Evolutionary conservation across 345 rosid species (phyloP).

Genomic region (sweet orange (Citrus sinensis)): DVS_A1.0 CM039169.1:11488501-11489000

Average conservation of each 20-base stretch:
- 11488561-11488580: slow-evolving; percentile 65
- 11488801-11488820: no score
- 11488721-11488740: slow-evolving; percentile 38
- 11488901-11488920: no score
- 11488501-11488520: neutral
- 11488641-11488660: slow-evolving; percentile 62
- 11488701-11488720: slow-evolving; percentile 62
- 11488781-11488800: no score
- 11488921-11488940: no score
- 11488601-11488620: slow-evolving; percentile 55
- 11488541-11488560: slow-evolving; percentile 51
- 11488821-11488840: no score
- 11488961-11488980: no score
- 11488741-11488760: slow-evolving; percentile 28
- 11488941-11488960: no score
- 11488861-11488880: no score
- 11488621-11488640: slow-evolving; percentile 72
- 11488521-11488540: neutral
- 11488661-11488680: slow-evolving; percentile 85
- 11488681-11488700: slow-evolving; percentile 95
- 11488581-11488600: slow-evolving; percentile 56
- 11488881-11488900: no score
- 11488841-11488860: no score
- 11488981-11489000: no score
- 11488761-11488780: neutral